These are phyloP conservation scores for Spinellus fusiger DNA, from an alignment of 192 early-diverging fungal species.

Conservation along the genomic window DNA sequence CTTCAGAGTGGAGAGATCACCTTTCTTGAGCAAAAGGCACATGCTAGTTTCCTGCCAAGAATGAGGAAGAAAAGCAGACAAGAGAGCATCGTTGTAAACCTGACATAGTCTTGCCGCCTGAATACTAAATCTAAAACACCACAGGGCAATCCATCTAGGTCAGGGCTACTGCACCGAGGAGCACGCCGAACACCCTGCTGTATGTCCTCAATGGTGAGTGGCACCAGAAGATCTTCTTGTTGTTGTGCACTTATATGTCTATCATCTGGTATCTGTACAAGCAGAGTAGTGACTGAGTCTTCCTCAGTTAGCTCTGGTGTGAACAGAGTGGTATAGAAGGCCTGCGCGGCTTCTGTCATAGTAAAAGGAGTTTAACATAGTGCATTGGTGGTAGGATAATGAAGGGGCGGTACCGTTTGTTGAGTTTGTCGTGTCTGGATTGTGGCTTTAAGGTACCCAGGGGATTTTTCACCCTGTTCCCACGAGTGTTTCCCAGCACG, in stretches of 20 bases:
- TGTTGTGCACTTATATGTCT: no score
- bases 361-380: no score
- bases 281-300: no score
- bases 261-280: no score
- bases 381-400: no score
- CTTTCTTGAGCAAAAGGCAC: conserved; percentile 21
- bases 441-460: not conserved
- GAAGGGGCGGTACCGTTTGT: not conserved
- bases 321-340: no score
- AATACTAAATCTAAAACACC: no score
- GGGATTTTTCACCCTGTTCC: not conserved
- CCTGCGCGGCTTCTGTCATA: no score
- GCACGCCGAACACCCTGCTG: not conserved
- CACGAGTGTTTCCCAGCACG: not conserved
- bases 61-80: not conserved
- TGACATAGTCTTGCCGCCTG: not conserved
- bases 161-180: conserved; percentile 2
- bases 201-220: not conserved
- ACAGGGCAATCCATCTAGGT: conserved; percentile 1
- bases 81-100: not conserved
- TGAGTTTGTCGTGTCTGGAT: not conserved
- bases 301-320: no score
- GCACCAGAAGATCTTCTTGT: not conserved
- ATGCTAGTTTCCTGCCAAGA: not conserved
- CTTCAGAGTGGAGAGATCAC: conserved; percentile 7